phyloP scores from a whole-genome alignment of 2,329 filamentous ascomycete species.

The Sporothrix brunneoviolacea region DNA sequence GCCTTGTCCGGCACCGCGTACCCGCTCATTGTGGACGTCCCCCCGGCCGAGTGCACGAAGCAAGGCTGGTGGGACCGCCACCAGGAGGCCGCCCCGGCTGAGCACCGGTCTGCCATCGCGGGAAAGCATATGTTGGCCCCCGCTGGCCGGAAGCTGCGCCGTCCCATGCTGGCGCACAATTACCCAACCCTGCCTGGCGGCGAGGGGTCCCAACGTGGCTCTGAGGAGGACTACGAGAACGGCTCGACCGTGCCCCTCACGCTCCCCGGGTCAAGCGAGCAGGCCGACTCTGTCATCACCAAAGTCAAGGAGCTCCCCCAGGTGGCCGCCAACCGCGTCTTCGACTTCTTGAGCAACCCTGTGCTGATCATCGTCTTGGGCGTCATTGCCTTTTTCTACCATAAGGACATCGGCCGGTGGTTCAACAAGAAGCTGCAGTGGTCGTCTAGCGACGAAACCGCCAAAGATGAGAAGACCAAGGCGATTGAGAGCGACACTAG shows the following conservation, averaged over 20 bases:
- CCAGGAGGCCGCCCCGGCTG: constrained; percentile 27
- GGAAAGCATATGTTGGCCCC: constrained; percentile 59
- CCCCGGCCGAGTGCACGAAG: constrained; percentile 17
- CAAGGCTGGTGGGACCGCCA: constrained; percentile 20
- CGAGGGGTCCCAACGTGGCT: neutral
- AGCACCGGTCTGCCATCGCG: constrained; percentile 56
- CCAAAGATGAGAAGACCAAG: too few relatives aligned
- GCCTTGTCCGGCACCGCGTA: constrained; percentile 83
- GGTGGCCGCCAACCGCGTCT: constrained; percentile 41
- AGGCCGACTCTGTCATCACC: constrained; percentile 34
- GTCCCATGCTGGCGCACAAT: neutral
- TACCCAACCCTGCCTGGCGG: constrained; percentile 13
- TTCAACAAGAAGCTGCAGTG: constrained; percentile 16
- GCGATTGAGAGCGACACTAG: too few relatives aligned
- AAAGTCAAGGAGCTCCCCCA: constrained; percentile 46
- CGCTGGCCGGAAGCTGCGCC: neutral
- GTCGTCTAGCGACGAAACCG: too few relatives aligned
- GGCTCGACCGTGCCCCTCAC: constrained; percentile 6
- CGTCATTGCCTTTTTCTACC: constrained; percentile 36
- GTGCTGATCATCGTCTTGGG: constrained; percentile 41
- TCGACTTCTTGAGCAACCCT: constrained; percentile 52
- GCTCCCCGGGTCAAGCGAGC: constrained; percentile 13
- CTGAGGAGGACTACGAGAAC: neutral
- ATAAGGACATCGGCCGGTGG: constrained; percentile 22
- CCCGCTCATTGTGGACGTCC: constrained; percentile 59